phyloP scores from a whole-genome alignment of 805 yeast species.

The Yamadazyma phyllophila region DNA sequence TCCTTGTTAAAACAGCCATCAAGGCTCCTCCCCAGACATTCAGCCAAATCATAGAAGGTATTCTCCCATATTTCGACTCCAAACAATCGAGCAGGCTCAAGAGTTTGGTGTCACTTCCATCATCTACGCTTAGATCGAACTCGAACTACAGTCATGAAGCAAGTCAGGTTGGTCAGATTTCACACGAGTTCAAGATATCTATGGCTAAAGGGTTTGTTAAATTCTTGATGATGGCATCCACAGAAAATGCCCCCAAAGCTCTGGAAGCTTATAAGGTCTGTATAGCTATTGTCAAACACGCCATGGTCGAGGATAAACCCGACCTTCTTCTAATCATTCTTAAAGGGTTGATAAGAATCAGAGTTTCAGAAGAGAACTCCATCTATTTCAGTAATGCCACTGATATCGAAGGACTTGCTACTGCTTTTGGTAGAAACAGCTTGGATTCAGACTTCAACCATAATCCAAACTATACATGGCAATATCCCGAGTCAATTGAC shows the following conservation, averaged over 20 bases:
- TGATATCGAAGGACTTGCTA: slow-evolving; percentile 67
- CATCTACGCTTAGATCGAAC: slow-evolving; percentile 15
- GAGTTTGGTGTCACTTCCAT: slow-evolving; percentile 26
- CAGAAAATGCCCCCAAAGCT: slow-evolving; percentile 25
- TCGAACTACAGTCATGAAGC: slow-evolving; percentile 11
- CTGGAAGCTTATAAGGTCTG: slow-evolving; percentile 28
- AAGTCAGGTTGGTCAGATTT: slow-evolving; percentile 2
- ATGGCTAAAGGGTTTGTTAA: slow-evolving; percentile 25
- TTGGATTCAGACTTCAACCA: slow-evolving; percentile 23
- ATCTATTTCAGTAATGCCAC: slow-evolving; percentile 51
- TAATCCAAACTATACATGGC: slow-evolving; percentile 43
- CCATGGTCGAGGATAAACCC: slow-evolving; percentile 32
- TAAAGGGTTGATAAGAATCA: slow-evolving; percentile 52
- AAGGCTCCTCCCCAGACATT: slow-evolving; percentile 8
- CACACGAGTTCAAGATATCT: slow-evolving; percentile 14
- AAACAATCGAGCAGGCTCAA: slow-evolving; percentile 17
- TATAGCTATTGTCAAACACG: slow-evolving; percentile 33
- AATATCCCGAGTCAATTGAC: slow-evolving; percentile 54
- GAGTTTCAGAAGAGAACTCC: slow-evolving; percentile 45
- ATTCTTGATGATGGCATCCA: slow-evolving; percentile 23
- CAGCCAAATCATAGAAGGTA: slow-evolving; percentile 7
- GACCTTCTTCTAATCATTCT: slow-evolving; percentile 46
- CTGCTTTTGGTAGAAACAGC: slow-evolving; percentile 52
- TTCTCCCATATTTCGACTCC: slow-evolving; percentile 14
- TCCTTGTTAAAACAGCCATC: slow-evolving; percentile 18